Evolutionary conservation across 2,329 filamentous ascomycete genomes (phyloP), one percentile per base, ranked within the genome.

Genomic region (Fusarium secorum): DNA sequence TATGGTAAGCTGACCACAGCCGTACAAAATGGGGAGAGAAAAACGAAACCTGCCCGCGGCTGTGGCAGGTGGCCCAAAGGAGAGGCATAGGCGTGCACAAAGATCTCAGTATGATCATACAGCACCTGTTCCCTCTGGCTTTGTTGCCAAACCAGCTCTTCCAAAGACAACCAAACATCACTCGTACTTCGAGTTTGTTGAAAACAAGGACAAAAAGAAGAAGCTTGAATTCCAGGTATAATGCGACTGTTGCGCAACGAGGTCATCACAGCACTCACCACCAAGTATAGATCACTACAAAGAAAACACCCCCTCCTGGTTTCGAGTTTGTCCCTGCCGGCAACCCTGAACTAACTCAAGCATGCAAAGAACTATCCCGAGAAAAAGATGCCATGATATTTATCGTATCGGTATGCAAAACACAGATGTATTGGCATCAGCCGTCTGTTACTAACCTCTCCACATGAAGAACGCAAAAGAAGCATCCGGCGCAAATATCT

Each of bases 291-390:
- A 82, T 87, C 63, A 89, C 87, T 24, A 83, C 82, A 68, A 75
- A 85, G 41, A 80, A 78, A 54, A 79, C 79, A 4, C 88, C 89
- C 18, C 88, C 88, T 15, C 87, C 88, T 3, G 88, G 88, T 45
- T 91, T 88, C 75, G 85, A 86, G 68, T 91, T 90, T 75, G 85
- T 91, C 45, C 87, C 89, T 35, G 85, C 87, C 54, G 89, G 89
- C 53, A 87, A 91, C 70, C 89, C 89, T 26, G 83, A 85, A 67
- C 79, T 91, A 74, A 90, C 88, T 9, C 82, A 81, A 60, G 80
- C 83, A 45, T 91, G 89, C 82, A 91, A 91, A 78, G 89, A 91
- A 73, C 78, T 90, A 24, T 91, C 89, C 3, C 84, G 89, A 69
- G 86, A 89, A 72, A 82, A 83, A 54, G 88, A 85, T 72, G 88